Base-by-base conservation (phyloP, 2,329 filamentous ascomycete genomes). In the Trichoderma breve region DNA sequence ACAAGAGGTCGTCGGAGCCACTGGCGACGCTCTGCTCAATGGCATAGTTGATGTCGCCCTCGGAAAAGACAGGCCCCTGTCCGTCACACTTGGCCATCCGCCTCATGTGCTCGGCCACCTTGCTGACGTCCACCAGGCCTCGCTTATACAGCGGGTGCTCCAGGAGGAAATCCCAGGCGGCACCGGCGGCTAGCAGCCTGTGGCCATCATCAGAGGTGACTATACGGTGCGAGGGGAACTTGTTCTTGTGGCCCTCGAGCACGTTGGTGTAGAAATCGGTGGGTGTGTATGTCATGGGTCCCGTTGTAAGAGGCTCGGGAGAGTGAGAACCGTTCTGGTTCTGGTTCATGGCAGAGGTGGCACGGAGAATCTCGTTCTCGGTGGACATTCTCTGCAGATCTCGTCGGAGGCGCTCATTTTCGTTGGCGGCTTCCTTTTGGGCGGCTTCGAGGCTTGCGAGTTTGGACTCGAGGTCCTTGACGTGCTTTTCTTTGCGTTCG, bases 401-500 rank as follows among this genome's bases (percentile, higher is more conserved):
- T 24, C 92, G 89, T 82, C 93, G 95, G 32, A 98, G 85, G 39
- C 92, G 90, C 81, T 97, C 93, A 79, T 98, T 98, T 80, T 98
- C 95, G 58, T 91, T 89, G 53, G 91, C 88, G 0, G 96, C 88
- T 39, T 89, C 87, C 70, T 90, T 88, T 66, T 93, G 92, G 64
- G 91, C 90, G 73, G 90, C 89, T 79, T 97, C 92, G 36, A 98
- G 89, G 63, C 85, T 87, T 64, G 89, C 91, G 32, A 98, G 90
- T 80, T 97, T 96, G 71, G 90, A 89, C 82, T 98, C 95, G 28
- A 98, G 90, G 73, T 98, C 94, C 80, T 95, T 95, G 74, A 98
- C 94, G 78, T 97, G 95, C 72, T 91, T 92, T 81, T 98, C 95
- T 82, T 98, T 98, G 76, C 95, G 92, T 82, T 98, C 95, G 73